Base-by-base conservation (phyloP, 768 basidiomycete genomes). In the Pleurotus pulmonarius region DNA sequence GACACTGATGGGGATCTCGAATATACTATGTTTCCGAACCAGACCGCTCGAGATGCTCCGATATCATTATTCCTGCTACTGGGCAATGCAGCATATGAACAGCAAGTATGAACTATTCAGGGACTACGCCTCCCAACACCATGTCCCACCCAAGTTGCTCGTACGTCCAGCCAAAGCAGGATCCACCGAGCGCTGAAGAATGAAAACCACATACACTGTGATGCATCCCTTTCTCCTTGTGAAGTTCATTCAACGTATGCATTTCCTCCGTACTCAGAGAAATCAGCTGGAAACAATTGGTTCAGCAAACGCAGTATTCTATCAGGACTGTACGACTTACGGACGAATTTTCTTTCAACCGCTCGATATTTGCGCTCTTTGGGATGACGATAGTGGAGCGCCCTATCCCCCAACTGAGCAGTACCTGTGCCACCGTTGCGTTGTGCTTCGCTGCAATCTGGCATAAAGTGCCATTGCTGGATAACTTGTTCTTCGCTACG, bases 371-470 rank as follows among this genome's bases (percentile, higher is more conserved):
- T 65, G 81, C 79, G 40, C 75, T 80, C 72, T 88, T 88, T 25
- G 87, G 87, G 61, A 88, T 77, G 53, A 85, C 78, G 22, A 79
- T 74, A 38, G 85, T 78, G 4, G 80, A 80, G 22, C 82, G 78
- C 62, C 85, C 82, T 16, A 81, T 81, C 5, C 80, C 82, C 87
- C 87, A 88, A 60, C 81, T 74, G n/a, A 88, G 70, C 24, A 86
- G 65, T 16, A 87, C 76, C 64, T 86, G 83, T 1, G 78, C 79
- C 1, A 70, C 61, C 3, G 70, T 69, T 9, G 59, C 67, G 26
- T 59, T 56, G 53, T 70, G 60, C 46, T 66, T 66, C 12, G 56
- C 57, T 2, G 74, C 73, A 6, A 77, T 61, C 3, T 54, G 39
- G 3, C 54, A 20, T 24, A 76, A 44, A 7, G 63, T 62, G 15